Percentiles rank a stretch among this genome's conserved stretches.
These are phyloP conservation scores for Cymbopogon flexuosus DNA, from an alignment of 202 grass and related monocot genomes.

Conservation along the genomic window DNA sequence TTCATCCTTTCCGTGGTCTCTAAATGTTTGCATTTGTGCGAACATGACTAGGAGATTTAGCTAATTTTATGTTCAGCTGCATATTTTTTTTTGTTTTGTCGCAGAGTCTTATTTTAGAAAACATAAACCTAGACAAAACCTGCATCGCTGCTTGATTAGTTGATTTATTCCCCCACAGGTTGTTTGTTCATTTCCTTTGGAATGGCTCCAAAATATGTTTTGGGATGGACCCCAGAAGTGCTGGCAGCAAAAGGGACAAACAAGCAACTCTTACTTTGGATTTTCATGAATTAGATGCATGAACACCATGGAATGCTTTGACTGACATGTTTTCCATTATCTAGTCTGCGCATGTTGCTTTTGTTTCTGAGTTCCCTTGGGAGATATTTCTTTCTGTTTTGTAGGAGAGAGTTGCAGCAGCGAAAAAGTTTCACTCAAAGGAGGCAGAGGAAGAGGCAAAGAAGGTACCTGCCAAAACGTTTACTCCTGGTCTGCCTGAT, in stretches of 20 bases:
- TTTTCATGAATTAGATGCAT: slow-evolving; percentile 37
- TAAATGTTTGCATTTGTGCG: background rate
- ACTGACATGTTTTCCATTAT: background rate
- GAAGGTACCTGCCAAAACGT: slow-evolving; percentile 79
- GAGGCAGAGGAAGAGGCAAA: slow-evolving; percentile 91
- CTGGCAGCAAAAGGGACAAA: slow-evolving; percentile 41
- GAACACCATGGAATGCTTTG: slow-evolving; percentile 29
- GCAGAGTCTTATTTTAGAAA: background rate
- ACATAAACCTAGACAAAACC: slow-evolving; percentile 19
- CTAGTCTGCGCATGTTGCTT: background rate
- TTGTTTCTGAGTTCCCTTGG: slow-evolving; percentile 23
- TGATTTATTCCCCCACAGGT: slow-evolving; percentile 51
- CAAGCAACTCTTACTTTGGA: slow-evolving; percentile 25
- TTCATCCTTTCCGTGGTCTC: background rate
- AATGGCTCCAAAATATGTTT: slow-evolving; percentile 46
- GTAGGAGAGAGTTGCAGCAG: slow-evolving; percentile 83
- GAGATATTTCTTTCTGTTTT: slow-evolving; percentile 34
- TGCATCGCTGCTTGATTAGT: slow-evolving; percentile 49
- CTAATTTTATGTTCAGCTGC: background rate
- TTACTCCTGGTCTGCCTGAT: slow-evolving; percentile 52
- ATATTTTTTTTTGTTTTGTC: background rate
- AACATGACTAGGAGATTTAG: background rate
- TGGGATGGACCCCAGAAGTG: slow-evolving; percentile 40
- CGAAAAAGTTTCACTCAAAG: slow-evolving; percentile 68
- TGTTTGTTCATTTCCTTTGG: slow-evolving; percentile 43